A percentile compares a stretch with the other conserved stretches of the same genome.
phyloP scores from a whole-genome alignment of 345 rosid species.

The Ceriops zippeliana region DNA sequence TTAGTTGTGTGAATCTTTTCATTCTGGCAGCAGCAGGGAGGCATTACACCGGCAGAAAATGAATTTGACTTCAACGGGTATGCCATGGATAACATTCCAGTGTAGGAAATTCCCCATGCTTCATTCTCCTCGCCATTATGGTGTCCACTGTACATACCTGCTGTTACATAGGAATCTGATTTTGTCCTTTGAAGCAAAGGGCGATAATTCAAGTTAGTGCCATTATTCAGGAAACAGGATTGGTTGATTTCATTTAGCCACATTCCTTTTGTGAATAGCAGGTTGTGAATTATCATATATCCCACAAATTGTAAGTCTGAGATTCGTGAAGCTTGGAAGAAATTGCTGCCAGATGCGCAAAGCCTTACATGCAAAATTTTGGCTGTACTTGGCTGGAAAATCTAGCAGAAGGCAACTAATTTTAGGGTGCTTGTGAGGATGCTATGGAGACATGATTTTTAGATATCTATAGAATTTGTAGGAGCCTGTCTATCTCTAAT shows the following conservation, averaged over 20 bases:
- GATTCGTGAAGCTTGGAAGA: conserved; percentile 17
- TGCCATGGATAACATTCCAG: conserved; percentile 64
- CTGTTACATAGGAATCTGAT: conserved; percentile 17
- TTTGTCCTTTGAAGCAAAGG: conserved; percentile 19
- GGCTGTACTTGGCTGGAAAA: conserved; percentile 38
- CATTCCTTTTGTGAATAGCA: conserved; percentile 33
- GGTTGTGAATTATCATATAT: conserved; percentile 21
- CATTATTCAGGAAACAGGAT: conserved; percentile 3
- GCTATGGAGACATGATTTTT: conserved; percentile 25
- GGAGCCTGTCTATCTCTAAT: conserved; percentile 47
- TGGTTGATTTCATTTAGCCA: conserved; percentile 15
- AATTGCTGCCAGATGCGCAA: conserved; percentile 39
- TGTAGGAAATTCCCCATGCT: conserved; percentile 30
- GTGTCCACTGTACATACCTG: conserved; percentile 38
- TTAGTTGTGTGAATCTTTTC: conserved; percentile 6
- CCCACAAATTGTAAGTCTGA: conserved; percentile 19
- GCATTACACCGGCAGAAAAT: conserved; percentile 45
- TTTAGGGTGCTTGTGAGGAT: conserved; percentile 27
- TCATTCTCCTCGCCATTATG: conserved; percentile 9
- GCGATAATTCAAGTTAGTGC: conserved; percentile 11
- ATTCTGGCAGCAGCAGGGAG: conserved; percentile 54
- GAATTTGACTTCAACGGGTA: conserved; percentile 84
- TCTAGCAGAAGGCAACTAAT: conserved; percentile 42
- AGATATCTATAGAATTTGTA: conserved; percentile 38
- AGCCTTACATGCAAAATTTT: conserved; percentile 47